Conservation (phyloP, 1,284 basidiomycete genomes). For the Mycosarcoma mackinlayi region DNA sequence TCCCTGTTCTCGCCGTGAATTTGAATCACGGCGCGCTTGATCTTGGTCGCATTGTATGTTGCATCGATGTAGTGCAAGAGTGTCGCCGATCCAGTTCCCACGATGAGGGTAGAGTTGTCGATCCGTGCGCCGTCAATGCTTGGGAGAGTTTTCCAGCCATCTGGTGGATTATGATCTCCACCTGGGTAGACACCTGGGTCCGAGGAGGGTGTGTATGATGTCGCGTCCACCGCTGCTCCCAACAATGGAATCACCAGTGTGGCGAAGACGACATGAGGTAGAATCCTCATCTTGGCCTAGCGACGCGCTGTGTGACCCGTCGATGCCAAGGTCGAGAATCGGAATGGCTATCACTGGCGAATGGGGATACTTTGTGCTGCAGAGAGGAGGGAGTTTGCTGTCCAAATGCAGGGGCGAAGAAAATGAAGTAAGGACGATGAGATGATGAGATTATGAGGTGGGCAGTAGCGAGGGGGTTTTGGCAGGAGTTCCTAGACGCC, state of each 20-base stretch:
- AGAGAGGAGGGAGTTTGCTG: too few relatives aligned
- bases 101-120: slow-evolving; percentile 54
- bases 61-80: slow-evolving; percentile 56
- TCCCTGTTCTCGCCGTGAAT: slow-evolving; percentile 63
- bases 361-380: too few relatives aligned
- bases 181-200: slow-evolving; percentile 56
- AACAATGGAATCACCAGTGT: not conserved
- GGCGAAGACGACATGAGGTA: not conserved
- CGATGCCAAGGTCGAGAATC: not conserved
- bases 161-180: slow-evolving; percentile 20
- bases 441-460: too few relatives aligned
- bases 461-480: too few relatives aligned
- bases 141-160: slow-evolving; percentile 52
- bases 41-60: slow-evolving; percentile 41
- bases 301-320: too few relatives aligned
- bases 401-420: too few relatives aligned
- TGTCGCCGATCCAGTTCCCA: slow-evolving; percentile 32
- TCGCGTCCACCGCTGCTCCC: not conserved
- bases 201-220: slow-evolving; percentile 8
- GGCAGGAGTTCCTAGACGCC: too few relatives aligned
- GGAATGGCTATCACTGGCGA: too few relatives aligned
- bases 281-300: slow-evolving; percentile 5
- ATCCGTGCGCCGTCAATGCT: slow-evolving; percentile 48
- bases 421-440: too few relatives aligned
- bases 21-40: slow-evolving; percentile 60